A percentile compares a stretch with the other conserved stretches of the same genome.
Conservation (phyloP, 352 stramenopile species). For the Phytophthora ramorum region DNA sequence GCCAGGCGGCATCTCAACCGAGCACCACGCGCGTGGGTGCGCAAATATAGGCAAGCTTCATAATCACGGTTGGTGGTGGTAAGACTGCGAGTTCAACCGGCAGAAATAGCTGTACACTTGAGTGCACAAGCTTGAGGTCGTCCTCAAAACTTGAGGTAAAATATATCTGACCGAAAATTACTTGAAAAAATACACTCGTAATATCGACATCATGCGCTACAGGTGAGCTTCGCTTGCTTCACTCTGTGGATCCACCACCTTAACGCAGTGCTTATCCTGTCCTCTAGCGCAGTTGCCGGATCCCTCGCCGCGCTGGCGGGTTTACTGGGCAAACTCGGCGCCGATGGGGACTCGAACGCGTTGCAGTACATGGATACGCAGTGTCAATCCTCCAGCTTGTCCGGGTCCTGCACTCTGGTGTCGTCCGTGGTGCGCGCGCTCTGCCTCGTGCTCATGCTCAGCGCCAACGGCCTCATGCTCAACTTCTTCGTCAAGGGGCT, state of each 20-base stretch:
- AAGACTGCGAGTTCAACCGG: conserved; percentile 19
- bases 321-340: conserved; percentile 68
- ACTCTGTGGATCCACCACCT: neutral
- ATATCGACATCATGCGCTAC: too few species aligned
- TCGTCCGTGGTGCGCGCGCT: conserved; percentile 42
- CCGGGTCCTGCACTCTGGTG: conserved; percentile 25
- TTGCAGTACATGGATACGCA: conserved; percentile 34
- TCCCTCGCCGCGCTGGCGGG: conserved; percentile 62
- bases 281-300: conserved; percentile 57
- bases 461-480: conserved; percentile 79
- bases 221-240: neutral
- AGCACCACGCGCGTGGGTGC: neutral
- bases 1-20: neutral
- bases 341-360: conserved; percentile 36
- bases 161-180: too few species aligned
- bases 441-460: conserved; percentile 78
- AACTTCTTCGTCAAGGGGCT: conserved; percentile 83
- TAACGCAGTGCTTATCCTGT: neutral
- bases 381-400: conserved; percentile 25
- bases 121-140: neutral
- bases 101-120: conserved; percentile 18
- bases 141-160: neutral
- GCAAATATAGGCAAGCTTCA: conserved; percentile 10
- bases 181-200: too few species aligned
- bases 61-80: conserved; percentile 8